Evolutionary conservation across 2,329 filamentous ascomycete genomes (phyloP).

Genomic region (Botrytis sinoallii): DNA sequence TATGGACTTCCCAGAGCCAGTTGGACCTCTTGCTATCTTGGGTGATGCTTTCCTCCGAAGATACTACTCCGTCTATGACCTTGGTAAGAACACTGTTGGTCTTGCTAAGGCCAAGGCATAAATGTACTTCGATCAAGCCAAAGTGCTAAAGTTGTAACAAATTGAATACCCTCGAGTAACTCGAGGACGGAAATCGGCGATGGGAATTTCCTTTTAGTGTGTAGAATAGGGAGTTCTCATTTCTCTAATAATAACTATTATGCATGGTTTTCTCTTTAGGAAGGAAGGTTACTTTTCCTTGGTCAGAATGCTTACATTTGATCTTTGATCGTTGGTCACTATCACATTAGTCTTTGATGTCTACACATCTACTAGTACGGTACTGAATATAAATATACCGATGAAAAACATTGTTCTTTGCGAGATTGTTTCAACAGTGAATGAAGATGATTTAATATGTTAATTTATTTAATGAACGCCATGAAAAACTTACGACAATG

Average conservation of each 20-base stretch:
- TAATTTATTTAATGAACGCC: not conserved
- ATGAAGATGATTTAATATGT: not conserved
- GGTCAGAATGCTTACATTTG: slow-evolving; percentile 4
- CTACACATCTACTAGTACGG: not conserved
- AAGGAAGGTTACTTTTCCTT: slow-evolving; percentile 7
- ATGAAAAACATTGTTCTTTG: not conserved
- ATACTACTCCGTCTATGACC: slow-evolving; percentile 96
- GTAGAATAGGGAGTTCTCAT: slow-evolving; percentile 16
- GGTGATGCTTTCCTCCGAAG: slow-evolving; percentile 82
- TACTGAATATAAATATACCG: not conserved
- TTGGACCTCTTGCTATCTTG: slow-evolving; percentile 89
- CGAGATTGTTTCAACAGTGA: not conserved
- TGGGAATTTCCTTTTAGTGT: slow-evolving; percentile 14
- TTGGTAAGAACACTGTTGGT: slow-evolving; percentile 83
- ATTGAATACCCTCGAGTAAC: not conserved
- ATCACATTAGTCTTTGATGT: slow-evolving; percentile 14
- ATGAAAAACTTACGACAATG: not conserved
- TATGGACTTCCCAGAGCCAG: slow-evolving; percentile 62
- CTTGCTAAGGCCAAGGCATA: slow-evolving; percentile 69
- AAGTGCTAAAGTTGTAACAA: slow-evolving; percentile 15
- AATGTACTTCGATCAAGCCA: not conserved
- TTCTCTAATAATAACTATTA: slow-evolving; percentile 10
- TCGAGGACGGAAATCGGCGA: not conserved
- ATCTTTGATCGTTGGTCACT: not conserved
- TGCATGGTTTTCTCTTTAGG: slow-evolving; percentile 1